Base-by-base conservation (phyloP, 768 basidiomycete species). In the Suillus fuscotomentosus region DNA sequence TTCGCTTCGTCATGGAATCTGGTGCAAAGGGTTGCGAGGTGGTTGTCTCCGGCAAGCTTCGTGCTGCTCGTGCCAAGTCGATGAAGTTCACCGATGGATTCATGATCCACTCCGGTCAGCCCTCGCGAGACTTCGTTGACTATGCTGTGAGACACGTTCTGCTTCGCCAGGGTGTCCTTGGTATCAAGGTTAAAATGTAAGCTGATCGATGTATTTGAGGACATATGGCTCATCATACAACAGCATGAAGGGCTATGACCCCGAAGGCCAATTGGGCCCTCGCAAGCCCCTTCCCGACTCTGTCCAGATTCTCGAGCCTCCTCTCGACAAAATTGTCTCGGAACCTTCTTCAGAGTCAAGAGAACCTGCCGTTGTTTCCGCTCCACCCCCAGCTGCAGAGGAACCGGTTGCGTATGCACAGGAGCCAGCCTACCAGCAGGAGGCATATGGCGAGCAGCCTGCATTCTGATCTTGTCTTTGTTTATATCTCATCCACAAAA, bases 11-110 rank as follows among this genome's bases (percentile, higher is more conserved):
- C 72, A 99, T 99, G 97, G 97, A 99, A 83, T 98, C 97, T 65
- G 94, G 94, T 71, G 97, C 97, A 70, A 99, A 99, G 83, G 97
- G 97, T 79, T 98, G 96, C 76, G 97, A 99, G 81, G 97, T 99
- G 68, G 94, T 99, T 75, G 96, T 99, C 69, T 99, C 97, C 68
- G 97, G 97, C 77, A 99, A 99, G 81, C 94, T 99, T 76, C 95
- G 97, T 77, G 97, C 97, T 69, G 97, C 97, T 69, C 95, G 97
- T 86, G 97, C 97, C 74, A 99, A 99, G 83, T 93, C 95, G 22
- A 99, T 99, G 97, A 99, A 99, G 82, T 99, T 99, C 84, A 98
- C 96, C 76, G 97, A 99, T 74, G 97, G 97, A 62, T 98, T 98
- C 90, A 95, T 95, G 93, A 93, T 95, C 74, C 93, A 95, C 85